Conservation (phyloP, 805 yeast species). For the Myxozyma geophila region DNA sequence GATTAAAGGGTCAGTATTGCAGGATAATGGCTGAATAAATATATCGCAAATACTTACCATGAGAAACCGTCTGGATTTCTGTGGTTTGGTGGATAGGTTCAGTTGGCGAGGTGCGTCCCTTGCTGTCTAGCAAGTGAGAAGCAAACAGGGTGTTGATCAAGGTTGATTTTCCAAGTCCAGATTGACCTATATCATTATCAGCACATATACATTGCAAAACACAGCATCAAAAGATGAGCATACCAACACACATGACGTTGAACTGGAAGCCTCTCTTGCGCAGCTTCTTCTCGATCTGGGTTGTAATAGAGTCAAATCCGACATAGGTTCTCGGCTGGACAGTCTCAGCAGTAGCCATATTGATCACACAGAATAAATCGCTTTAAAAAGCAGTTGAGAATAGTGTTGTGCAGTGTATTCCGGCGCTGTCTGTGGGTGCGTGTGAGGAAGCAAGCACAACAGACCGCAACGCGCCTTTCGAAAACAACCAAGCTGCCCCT, state of each 20-base stretch:
- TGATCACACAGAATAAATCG: background rate
- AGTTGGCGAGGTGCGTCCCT: slow-evolving; percentile 67
- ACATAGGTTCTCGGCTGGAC: slow-evolving; percentile 77
- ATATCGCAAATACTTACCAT: slow-evolving; percentile 19
- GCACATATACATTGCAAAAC: background rate
- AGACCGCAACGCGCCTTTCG: slow-evolving; percentile 3
- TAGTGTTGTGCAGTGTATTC: background rate
- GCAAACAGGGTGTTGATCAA: slow-evolving; percentile 88
- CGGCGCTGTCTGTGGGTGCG: background rate
- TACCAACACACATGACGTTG: slow-evolving; percentile 87
- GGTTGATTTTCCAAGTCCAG: slow-evolving; percentile 95
- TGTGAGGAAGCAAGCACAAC: background rate
- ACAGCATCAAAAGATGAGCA: slow-evolving; percentile 5
- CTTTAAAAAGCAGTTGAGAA: background rate
- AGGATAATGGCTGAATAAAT: background rate
- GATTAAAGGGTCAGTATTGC: background rate
- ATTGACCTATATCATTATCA: slow-evolving; percentile 49
- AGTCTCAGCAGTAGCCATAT: slow-evolving; percentile 28
- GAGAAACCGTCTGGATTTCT: slow-evolving; percentile 41
- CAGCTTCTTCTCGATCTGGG: slow-evolving; percentile 90
- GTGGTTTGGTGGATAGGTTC: slow-evolving; percentile 80
- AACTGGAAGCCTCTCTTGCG: slow-evolving; percentile 92
- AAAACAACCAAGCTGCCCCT: slow-evolving; percentile 5
- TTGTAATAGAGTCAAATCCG: slow-evolving; percentile 95
- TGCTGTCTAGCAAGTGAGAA: slow-evolving; percentile 71